A percentile compares a stretch with the other conserved stretches of the same genome.
Conservation (phyloP, 2,329 filamentous ascomycete genomes). For the Zymoseptoria pseudotritici region DNA sequence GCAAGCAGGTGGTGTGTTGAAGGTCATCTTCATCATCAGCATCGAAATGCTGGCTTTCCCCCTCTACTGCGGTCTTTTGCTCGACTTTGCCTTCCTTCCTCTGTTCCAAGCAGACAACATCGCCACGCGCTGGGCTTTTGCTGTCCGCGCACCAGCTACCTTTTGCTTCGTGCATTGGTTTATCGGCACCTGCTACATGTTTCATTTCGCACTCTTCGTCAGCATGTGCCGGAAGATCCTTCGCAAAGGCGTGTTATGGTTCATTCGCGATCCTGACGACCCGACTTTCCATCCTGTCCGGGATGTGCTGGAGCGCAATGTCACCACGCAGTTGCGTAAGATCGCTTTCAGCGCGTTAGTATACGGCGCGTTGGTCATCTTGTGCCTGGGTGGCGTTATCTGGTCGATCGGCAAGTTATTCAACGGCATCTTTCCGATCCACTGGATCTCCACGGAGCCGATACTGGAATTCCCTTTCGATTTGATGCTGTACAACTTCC, state of each 20-base stretch:
- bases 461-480: conserved; percentile 92
- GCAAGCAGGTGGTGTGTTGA: conserved; percentile 93
- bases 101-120: conserved; percentile 78
- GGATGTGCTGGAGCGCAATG: conserved; percentile 87
- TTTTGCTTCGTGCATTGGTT: conserved; percentile 99
- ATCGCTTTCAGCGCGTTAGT: conserved; percentile 94
- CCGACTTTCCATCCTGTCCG: conserved; percentile 96
- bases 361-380: conserved; percentile 83
- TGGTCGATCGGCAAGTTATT: conserved; percentile 73
- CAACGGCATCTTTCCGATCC: conserved; percentile 72
- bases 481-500: conserved; percentile 90
- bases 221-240: conserved; percentile 99
- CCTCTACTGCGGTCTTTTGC: conserved; percentile 84
- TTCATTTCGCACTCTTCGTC: conserved; percentile 96
- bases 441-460: conserved; percentile 88
- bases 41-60: conserved; percentile 99
- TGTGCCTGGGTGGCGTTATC: conserved; percentile 91
- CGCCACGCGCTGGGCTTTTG: conserved; percentile 69
- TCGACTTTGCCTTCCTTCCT: conserved; percentile 81
- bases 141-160: conserved; percentile 70
- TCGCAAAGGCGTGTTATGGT: conserved; percentile 90
- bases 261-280: conserved; percentile 96
- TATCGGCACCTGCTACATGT: conserved; percentile 98
- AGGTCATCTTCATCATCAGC: conserved; percentile 95
- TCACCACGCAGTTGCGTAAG: conserved; percentile 88